These are phyloP conservation scores for Tetracentron sinense DNA, from an alignment of 164 flowering plant species.

Conservation along the genomic window DNA sequence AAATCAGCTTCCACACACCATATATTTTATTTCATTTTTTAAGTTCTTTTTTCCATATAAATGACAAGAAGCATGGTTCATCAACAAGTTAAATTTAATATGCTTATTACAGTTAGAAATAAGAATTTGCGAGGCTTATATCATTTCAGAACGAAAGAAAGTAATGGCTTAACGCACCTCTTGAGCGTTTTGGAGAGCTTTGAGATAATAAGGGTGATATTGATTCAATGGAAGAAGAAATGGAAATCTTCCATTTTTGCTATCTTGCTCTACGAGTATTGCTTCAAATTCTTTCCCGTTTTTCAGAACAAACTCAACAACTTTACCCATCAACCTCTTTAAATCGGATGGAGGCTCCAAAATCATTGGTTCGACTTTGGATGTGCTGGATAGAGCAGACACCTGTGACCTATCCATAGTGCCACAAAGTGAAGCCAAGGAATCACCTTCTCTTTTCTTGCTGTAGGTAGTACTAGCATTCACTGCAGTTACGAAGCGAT, in stretches of 20 bases:
- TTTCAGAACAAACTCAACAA: constrained; percentile 68
- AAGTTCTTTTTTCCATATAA: background rate
- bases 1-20: background rate
- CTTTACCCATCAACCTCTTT: constrained; percentile 63
- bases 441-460: constrained; percentile 33
- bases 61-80: background rate
- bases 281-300: constrained; percentile 88
- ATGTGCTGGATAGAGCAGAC: constrained; percentile 21
- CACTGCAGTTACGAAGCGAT: constrained; percentile 19
- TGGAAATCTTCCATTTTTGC: constrained; percentile 64
- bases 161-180: constrained; percentile 44
- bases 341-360: constrained; percentile 80
- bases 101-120: too few species aligned
- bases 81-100: background rate
- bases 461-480: constrained; percentile 23
- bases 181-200: constrained; percentile 55
- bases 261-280: constrained; percentile 70
- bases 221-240: constrained; percentile 70
- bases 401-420: constrained; percentile 28
- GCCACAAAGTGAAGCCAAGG: constrained; percentile 14
- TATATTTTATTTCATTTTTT: too few species aligned
- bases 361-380: constrained; percentile 40
- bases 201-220: constrained; percentile 71
- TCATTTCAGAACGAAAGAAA: constrained; percentile 1
- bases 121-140: too few species aligned